Conservation (phyloP, 1,284 basidiomycete genomes). For the Xerocomus cyaneibrunnescens region DNA sequence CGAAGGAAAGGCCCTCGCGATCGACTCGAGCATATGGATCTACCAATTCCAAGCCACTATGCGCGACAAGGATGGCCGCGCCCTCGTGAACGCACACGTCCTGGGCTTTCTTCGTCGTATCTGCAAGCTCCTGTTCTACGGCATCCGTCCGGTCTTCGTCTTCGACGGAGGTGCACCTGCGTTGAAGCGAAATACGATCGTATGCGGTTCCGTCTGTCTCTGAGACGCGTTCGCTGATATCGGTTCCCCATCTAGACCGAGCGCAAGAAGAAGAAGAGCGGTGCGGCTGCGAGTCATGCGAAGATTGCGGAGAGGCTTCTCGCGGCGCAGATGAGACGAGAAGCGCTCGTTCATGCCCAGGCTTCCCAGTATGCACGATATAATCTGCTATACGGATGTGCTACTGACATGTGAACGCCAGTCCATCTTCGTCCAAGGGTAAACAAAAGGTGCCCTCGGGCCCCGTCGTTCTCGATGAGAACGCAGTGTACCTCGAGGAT, state of each 20-base stretch:
- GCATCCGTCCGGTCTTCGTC: slow-evolving; percentile 96
- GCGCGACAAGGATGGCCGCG: slow-evolving; percentile 94
- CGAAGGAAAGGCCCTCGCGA: slow-evolving; percentile 89
- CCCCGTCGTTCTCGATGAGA: slow-evolving; percentile 56
- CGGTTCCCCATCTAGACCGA: slow-evolving; percentile 55
- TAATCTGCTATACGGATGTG: not conserved
- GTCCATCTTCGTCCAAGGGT: slow-evolving; percentile 35
- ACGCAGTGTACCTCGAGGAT: slow-evolving; percentile 86
- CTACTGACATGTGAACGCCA: slow-evolving; percentile 16
- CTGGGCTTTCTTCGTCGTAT: slow-evolving; percentile 93
- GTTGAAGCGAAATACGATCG: slow-evolving; percentile 86
- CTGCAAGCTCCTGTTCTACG: slow-evolving; percentile 93
- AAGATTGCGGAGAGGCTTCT: slow-evolving; percentile 90
- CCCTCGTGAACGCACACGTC: slow-evolving; percentile 91
- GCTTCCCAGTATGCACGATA: slow-evolving; percentile 35
- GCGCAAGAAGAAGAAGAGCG: slow-evolving; percentile 83
- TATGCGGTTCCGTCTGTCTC: slow-evolving; percentile 39
- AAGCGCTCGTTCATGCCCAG: slow-evolving; percentile 79
- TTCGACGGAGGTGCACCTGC: slow-evolving; percentile 94
- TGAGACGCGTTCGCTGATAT: slow-evolving; percentile 3
- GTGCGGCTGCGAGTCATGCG: slow-evolving; percentile 80
- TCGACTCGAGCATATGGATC: slow-evolving; percentile 99
- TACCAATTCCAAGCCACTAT: slow-evolving; percentile 99
- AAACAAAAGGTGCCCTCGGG: slow-evolving; percentile 45
- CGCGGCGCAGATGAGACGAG: slow-evolving; percentile 90